phyloP scores from a whole-genome alignment of 225 moss, liverwort and hornwort species.

The Thuidium tamariscinum region DNA sequence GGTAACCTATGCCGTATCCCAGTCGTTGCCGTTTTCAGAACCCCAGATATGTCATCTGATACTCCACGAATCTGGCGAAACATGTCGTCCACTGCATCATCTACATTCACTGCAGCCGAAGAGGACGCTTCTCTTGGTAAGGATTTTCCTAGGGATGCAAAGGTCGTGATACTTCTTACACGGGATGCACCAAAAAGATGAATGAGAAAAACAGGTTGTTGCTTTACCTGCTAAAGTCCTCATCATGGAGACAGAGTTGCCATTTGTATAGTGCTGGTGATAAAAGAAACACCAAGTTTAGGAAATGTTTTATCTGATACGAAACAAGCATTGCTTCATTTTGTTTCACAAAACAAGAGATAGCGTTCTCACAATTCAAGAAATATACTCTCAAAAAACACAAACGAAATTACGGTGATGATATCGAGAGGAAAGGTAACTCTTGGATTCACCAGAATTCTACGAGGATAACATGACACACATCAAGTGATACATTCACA shows the following conservation, averaged over 20 bases:
- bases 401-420: not conserved
- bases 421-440: not conserved
- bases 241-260: conserved; percentile 42
- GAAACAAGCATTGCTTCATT: not conserved
- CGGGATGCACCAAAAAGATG: not conserved
- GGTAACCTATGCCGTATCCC: conserved; percentile 39
- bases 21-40: conserved; percentile 31
- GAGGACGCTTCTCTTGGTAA: not conserved
- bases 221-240: conserved; percentile 46
- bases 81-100: conserved; percentile 59
- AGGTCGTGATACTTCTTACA: not conserved
- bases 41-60: conserved; percentile 53
- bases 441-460: conserved; percentile 4
- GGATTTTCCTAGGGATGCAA: not conserved
- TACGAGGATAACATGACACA: not conserved
- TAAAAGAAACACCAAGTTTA: conserved; percentile 7
- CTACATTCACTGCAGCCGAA: conserved; percentile 40
- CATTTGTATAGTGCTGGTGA: conserved; percentile 30
- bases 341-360: not conserved
- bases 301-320: not conserved
- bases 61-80: conserved; percentile 66
- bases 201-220: not conserved
- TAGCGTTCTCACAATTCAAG: not conserved
- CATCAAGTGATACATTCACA: not conserved
- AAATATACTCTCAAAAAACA: not conserved